These are phyloP conservation scores for Fusarium xylarioides DNA, from an alignment of 2,329 filamentous ascomycete species.

Conservation along the genomic window DNA sequence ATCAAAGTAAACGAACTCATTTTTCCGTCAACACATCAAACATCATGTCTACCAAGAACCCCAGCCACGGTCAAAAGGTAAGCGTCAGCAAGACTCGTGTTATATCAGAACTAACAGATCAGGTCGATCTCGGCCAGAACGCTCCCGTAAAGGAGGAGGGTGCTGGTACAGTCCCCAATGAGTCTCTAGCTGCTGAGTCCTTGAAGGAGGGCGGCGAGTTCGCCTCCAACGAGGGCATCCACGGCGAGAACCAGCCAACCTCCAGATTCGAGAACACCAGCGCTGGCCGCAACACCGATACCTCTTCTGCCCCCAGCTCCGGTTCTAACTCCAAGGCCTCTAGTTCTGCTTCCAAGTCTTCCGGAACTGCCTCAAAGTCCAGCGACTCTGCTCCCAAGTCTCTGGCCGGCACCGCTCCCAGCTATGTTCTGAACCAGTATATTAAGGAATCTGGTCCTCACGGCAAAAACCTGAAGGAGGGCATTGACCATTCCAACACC, in stretches of 20 bases:
- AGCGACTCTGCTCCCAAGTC: conserved; percentile 4
- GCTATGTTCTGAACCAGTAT: conserved; percentile 50
- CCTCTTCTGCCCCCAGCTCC: conserved; percentile 2
- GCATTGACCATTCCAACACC: conserved; percentile 46
- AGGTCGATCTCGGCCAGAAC: conserved; percentile 59
- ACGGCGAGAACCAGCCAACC: conserved; percentile 32
- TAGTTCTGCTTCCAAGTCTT: background rate
- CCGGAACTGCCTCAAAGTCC: background rate
- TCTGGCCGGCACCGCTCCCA: conserved; percentile 46
- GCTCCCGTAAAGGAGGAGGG: conserved; percentile 66
- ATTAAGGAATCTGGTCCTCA: conserved; percentile 48
- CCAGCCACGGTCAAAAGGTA: conserved; percentile 39
- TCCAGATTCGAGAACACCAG: conserved; percentile 9
- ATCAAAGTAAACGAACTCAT: background rate
- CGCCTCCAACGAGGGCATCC: conserved; percentile 63
- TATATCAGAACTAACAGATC: conserved; percentile 5
- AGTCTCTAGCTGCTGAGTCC: conserved; percentile 82
- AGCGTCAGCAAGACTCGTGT: background rate
- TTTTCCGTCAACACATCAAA: background rate
- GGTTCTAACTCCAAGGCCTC: conserved; percentile 2
- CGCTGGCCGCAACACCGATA: background rate
- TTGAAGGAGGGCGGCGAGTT: conserved; percentile 67
- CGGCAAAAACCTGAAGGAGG: conserved; percentile 56
- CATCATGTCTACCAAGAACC: conserved; percentile 34
- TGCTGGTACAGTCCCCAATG: conserved; percentile 69